Evolutionary conservation across 1,284 basidiomycete species (phyloP).

Genomic region (Anthracocystis panici-leucophaei): DNA sequence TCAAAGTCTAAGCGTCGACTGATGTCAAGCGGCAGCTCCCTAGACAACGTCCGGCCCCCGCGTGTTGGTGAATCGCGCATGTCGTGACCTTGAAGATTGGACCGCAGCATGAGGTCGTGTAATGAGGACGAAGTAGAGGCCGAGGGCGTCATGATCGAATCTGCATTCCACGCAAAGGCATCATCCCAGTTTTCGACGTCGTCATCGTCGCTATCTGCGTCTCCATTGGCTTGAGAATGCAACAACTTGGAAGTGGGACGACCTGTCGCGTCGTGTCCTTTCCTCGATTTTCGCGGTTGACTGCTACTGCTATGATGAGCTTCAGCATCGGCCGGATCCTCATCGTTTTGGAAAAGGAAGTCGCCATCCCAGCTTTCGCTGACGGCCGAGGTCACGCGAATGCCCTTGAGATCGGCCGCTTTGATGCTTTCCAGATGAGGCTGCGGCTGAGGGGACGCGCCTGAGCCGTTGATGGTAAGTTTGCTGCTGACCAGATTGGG

Average conservation of each 20-base stretch:
- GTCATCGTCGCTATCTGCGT: slow-evolving; percentile 28
- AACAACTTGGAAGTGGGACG: background rate
- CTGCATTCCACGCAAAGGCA: slow-evolving; percentile 44
- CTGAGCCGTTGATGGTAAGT: background rate
- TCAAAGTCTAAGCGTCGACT: slow-evolving; percentile 9
- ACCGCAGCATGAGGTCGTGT: background rate
- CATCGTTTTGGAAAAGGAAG: slow-evolving; percentile 55
- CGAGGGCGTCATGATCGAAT: slow-evolving; percentile 20
- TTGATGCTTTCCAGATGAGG: slow-evolving; percentile 12
- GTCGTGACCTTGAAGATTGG: background rate
- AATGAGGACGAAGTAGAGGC: slow-evolving; percentile 22
- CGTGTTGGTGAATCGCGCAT: background rate
- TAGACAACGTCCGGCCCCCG: background rate
- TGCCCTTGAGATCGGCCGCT: slow-evolving; percentile 25
- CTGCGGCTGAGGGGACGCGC: background rate
- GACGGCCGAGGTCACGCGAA: slow-evolving; percentile 43
- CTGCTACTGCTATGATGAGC: background rate
- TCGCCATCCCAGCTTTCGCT: slow-evolving; percentile 62
- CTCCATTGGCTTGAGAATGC: background rate
- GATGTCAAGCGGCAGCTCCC: slow-evolving; percentile 4
- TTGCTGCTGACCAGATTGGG: slow-evolving; percentile 4
- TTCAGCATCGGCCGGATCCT: slow-evolving; percentile 11
- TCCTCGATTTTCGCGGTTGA: background rate
- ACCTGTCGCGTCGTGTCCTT: background rate
- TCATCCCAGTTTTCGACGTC: slow-evolving; percentile 57